A percentile compares a stretch with the other conserved stretches of the same genome.
phyloP scores from a whole-genome alignment of 148 eudicot genomes.

The Tetragonia tetragonoides region DNA sequence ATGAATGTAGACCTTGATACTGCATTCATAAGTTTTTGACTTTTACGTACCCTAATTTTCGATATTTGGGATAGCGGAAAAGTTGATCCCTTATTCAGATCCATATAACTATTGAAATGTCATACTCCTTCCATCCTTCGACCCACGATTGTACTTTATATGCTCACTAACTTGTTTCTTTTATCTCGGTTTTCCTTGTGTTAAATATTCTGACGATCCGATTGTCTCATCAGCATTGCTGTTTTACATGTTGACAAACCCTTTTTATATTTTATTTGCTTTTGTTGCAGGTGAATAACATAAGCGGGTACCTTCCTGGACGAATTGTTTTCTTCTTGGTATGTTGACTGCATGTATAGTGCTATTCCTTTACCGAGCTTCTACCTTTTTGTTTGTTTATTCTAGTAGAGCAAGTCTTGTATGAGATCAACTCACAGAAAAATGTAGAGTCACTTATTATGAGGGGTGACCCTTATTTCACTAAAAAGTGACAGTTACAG shows the following conservation, averaged over 20 bases:
- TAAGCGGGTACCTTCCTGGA: conserved; percentile 98
- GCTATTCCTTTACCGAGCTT: background rate
- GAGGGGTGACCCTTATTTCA: too few relatives aligned
- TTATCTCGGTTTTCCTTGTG: background rate
- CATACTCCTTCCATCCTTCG: background rate
- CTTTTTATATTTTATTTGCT: background rate
- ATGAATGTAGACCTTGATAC: too few relatives aligned
- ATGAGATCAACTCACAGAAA: too few relatives aligned
- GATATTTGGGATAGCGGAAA: background rate
- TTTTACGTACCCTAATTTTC: too few relatives aligned
- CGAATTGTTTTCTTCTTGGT: conserved; percentile 98
- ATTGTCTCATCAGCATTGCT: conserved; percentile 5
- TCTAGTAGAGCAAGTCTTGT: too few relatives aligned
- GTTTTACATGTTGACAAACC: conserved; percentile 5
- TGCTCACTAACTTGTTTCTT: background rate
- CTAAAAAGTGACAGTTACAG: too few relatives aligned
- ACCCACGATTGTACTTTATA: background rate
- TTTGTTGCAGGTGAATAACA: conserved; percentile 80
- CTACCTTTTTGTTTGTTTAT: background rate
- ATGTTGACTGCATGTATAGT: conserved; percentile 28
- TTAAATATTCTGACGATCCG: background rate
- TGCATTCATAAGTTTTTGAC: too few relatives aligned
- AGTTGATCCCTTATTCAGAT: background rate
- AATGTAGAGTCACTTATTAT: too few relatives aligned
- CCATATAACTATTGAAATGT: background rate